Percentiles rank a stretch among this genome's conserved stretches.
phyloP scores from a whole-genome alignment of 495 filamentous ascomycete genomes.

The Neurospora pannonica region DNA sequence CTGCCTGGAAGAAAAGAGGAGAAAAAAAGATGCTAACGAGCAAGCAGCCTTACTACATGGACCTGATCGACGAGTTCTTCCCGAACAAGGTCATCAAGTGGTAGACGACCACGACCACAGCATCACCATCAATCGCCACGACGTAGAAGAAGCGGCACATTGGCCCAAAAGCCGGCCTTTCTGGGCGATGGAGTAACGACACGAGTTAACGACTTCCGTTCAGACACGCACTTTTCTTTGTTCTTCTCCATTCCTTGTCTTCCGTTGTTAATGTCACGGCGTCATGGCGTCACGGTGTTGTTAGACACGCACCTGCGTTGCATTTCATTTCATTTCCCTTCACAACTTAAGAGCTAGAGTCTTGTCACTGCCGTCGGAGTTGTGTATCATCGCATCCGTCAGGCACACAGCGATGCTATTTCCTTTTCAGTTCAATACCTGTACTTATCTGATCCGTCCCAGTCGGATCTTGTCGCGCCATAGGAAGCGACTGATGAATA shows the following conservation, averaged over 20 bases:
- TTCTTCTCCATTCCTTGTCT: not conserved
- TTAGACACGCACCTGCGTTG: not conserved
- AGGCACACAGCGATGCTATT: not conserved
- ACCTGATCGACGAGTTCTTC: conserved; percentile 80
- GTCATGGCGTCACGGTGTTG: not conserved
- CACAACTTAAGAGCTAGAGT: not conserved
- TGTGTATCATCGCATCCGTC: not conserved
- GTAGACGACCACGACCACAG: conserved; percentile 31
- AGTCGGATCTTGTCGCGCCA: not conserved
- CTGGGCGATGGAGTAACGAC: not conserved
- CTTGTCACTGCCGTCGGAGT: not conserved
- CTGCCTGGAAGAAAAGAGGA: not conserved
- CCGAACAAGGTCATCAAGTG: conserved; percentile 67
- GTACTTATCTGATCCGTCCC: not conserved
- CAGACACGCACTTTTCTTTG: not conserved
- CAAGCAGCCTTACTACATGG: conserved; percentile 69
- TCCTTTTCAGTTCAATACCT: not conserved
- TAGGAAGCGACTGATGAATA: not conserved
- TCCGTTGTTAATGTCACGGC: not conserved
- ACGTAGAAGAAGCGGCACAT: not conserved
- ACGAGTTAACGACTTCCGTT: not conserved
- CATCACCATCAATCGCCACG: not conserved
- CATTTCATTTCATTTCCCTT: not conserved
- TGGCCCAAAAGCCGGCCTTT: not conserved
- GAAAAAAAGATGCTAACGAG: conserved; percentile 1